phyloP scores from a whole-genome alignment of 441 rosid species.

The Populus hybrid region DNA sequence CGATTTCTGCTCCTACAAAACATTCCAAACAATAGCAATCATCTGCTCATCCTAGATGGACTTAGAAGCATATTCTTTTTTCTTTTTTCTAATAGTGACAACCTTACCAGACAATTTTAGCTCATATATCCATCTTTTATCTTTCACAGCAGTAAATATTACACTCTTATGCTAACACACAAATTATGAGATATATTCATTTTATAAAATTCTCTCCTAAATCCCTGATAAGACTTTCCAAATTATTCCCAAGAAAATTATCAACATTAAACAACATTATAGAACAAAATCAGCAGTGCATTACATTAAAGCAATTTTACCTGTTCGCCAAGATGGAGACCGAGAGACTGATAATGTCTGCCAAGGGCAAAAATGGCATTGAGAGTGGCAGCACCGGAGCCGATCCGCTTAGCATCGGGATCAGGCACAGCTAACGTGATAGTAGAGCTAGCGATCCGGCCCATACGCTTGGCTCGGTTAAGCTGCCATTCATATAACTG shows the following conservation, averaged over 20 bases:
- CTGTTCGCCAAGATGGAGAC: conserved; percentile 23
- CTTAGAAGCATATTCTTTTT: background rate
- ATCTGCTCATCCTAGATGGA: background rate
- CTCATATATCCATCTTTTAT: background rate
- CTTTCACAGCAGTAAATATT: background rate
- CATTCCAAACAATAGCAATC: background rate
- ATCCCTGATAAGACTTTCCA: background rate
- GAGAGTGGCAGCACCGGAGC: conserved; percentile 95
- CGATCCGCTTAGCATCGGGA: conserved; percentile 85
- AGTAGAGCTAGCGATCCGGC: conserved; percentile 73
- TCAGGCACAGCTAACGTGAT: conserved; percentile 89
- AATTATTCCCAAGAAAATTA: background rate
- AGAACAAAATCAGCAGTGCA: background rate
- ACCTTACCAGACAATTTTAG: background rate
- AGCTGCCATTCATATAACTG: conserved; percentile 92
- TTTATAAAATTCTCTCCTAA: background rate
- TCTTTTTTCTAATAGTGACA: background rate
- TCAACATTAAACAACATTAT: background rate
- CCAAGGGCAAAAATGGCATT: conserved; percentile 78
- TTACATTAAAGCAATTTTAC: background rate
- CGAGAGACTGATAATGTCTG: conserved; percentile 38
- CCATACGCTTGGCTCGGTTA: conserved; percentile 71
- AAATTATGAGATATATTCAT: background rate
- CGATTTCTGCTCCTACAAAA: background rate
- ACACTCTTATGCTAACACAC: background rate